Percentiles rank a stretch among this genome's conserved stretches.
These are phyloP conservation scores for Lentinula novae-zelandiae DNA, from an alignment of 1,284 basidiomycete genomes.

Conservation along the genomic window DNA sequence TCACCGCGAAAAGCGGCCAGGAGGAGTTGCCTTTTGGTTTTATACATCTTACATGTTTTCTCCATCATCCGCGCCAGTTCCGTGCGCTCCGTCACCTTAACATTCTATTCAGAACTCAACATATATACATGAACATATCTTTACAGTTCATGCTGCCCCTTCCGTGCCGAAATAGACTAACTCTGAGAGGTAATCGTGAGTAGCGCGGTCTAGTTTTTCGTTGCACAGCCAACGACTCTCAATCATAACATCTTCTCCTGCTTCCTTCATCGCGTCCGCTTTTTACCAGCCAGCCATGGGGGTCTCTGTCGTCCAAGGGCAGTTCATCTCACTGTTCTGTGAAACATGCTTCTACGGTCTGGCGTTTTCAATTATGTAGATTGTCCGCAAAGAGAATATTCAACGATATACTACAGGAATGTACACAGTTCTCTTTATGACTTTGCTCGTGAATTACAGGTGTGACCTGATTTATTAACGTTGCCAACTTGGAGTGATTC, in stretches of 20 bases:
- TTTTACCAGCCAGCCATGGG: not conserved
- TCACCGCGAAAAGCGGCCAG: too few species aligned
- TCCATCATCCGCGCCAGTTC: too few species aligned
- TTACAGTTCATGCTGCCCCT: not conserved
- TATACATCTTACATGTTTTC: too few species aligned
- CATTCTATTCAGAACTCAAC: too few species aligned
- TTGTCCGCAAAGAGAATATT: not conserved
- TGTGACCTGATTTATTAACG: not conserved
- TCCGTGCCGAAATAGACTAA: not conserved
- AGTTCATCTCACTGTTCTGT: constrained; percentile 4
- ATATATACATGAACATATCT: too few species aligned
- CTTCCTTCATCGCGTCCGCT: not conserved
- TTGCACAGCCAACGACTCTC: not conserved
- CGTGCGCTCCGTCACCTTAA: too few species aligned
- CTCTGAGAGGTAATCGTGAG: not conserved
- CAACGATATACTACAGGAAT: not conserved
- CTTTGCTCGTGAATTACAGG: not conserved
- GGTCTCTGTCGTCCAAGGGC: constrained; percentile 3
- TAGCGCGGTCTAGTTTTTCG: not conserved
- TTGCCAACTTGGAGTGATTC: not conserved
- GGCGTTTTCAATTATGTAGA: not conserved
- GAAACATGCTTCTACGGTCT: constrained; percentile 2
- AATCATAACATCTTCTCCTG: not conserved
- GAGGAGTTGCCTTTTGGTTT: too few species aligned
- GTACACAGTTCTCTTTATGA: constrained; percentile 1